A percentile compares a stretch with the other conserved stretches of the same genome.
Evolutionary conservation across 2,329 filamentous ascomycete species (phyloP).

Genomic region (Xylariomycetidae sp.): DNA sequence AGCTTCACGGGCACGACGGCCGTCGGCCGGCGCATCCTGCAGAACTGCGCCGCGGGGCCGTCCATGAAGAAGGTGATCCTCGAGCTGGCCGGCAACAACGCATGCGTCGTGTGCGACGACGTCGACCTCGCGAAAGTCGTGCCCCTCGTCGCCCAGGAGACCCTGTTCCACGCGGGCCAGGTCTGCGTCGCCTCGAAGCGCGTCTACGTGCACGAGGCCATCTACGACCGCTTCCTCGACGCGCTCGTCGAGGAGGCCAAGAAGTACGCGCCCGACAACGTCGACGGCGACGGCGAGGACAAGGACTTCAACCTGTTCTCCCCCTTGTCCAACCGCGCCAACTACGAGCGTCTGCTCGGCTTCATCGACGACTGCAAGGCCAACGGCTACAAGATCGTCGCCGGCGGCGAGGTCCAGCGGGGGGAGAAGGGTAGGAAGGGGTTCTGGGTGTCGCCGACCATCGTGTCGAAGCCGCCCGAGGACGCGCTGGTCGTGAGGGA

Average conservation of each 20-base stretch:
- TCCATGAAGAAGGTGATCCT: slow-evolving; percentile 51
- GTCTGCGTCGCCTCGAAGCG: slow-evolving; percentile 55
- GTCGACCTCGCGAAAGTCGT: slow-evolving; percentile 43
- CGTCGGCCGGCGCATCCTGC: slow-evolving; percentile 47
- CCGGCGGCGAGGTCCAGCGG: slow-evolving; percentile 38
- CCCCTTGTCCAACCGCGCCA: slow-evolving; percentile 61
- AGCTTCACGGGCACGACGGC: slow-evolving; percentile 53
- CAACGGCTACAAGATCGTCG: slow-evolving; percentile 47
- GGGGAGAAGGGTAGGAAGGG: slow-evolving; percentile 35
- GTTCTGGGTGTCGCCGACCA: slow-evolving; percentile 55
- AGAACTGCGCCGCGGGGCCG: slow-evolving; percentile 40
- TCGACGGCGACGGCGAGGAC: slow-evolving; percentile 33
- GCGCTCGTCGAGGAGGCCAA: slow-evolving; percentile 38
- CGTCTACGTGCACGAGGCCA: slow-evolving; percentile 55
- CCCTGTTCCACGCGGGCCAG: slow-evolving; percentile 50
- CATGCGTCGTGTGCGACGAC: slow-evolving; percentile 48
- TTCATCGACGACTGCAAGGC: slow-evolving; percentile 52
- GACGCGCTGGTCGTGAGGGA: slow-evolving; percentile 51
- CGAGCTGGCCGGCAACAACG: slow-evolving; percentile 52
- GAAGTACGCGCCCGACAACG: no score
- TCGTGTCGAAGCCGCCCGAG: slow-evolving; percentile 54
- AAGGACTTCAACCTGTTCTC: slow-evolving; percentile 41
- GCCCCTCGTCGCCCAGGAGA: slow-evolving; percentile 38
- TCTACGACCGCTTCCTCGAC: slow-evolving; percentile 52
- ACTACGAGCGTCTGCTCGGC: slow-evolving; percentile 55